Base-by-base conservation (phyloP, 2,329 filamentous ascomycete species). In the Sporothrix brasiliensis region DNA sequence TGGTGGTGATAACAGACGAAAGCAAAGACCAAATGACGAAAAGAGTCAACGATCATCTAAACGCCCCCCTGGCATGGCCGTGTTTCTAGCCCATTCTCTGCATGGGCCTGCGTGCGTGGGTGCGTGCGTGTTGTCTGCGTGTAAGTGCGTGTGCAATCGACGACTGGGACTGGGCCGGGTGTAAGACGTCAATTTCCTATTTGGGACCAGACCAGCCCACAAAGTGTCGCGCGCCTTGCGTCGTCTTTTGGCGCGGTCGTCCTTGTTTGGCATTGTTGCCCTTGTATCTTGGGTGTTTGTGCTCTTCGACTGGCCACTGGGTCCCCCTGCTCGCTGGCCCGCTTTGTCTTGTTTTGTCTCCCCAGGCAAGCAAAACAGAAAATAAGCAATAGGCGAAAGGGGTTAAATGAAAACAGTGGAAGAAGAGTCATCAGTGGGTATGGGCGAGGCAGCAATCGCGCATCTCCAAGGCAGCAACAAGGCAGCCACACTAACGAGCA, bases 381-480 rank as follows among this genome's bases (percentile, higher is more conserved):
- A 27, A 49, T n/a, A 34, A 65, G 44, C n/a, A 44, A 49, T 27
- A n/a, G 41, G 41, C 11, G 50, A 39, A 11, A 27, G 10, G 13
- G 19, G 19, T n/a, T 2, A 41, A 47, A 61, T 21, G 7, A n/a
- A 14, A 27, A 34, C 27, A 56, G 14, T 52, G 67, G 44, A 50
- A 5, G 54, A n/a, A 63, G 68, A 69, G 68, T 69, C 68, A 63
- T 54, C 47, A 47, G 68, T 69, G 68, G 68, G 47, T 69, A 56
- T 44, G 16, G 30, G 52, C 52, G 66, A 68, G 66, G 66, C 66
- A 68, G 66, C 66, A 68, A 30, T 52, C 34, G 52, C 50, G 56
- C 67, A 61, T 52, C 67, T 39, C 21, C 65, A 61, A 69, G 68
- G 68, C 68, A 69, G 68, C 68, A 69, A 69, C 67, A 60, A 69